These are phyloP conservation scores for Phtheirospermum japonicum DNA, from an alignment of 257 asterid genomes.

Conservation along the genomic window DNA sequence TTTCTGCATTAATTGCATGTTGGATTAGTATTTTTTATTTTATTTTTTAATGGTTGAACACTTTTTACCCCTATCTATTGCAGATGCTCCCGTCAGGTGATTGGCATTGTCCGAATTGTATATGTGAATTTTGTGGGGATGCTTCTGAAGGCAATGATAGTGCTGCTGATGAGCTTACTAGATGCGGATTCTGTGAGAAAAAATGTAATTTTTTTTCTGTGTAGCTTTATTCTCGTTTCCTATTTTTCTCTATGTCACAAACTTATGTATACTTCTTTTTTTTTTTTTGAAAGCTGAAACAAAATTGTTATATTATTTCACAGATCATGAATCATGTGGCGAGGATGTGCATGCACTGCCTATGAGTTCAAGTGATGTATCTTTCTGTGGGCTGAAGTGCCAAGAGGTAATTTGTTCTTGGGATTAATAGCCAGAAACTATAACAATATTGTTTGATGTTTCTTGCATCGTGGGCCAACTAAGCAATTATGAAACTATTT, in stretches of 20 bases:
- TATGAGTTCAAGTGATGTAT: constrained; percentile 41
- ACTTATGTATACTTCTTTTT: neutral
- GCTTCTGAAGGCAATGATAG: constrained; percentile 39
- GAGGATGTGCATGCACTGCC: constrained; percentile 40
- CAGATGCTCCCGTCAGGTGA: constrained; percentile 86
- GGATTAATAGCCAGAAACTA: constrained; percentile 19
- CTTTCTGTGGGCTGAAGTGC: constrained; percentile 76
- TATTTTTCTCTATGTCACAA: constrained; percentile 2
- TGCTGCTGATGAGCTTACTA: constrained; percentile 43
- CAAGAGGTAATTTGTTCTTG: constrained; percentile 65
- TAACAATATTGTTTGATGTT: constrained; percentile 1
- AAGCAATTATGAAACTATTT: constrained; percentile 12
- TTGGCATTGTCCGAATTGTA: constrained; percentile 94
- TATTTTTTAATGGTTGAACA: constrained; percentile 17
- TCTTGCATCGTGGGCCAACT: constrained; percentile 14
- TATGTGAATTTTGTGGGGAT: constrained; percentile 73
- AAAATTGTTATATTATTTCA: constrained; percentile 24
- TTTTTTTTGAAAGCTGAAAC: constrained; percentile 18
- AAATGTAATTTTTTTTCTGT: constrained; percentile 60
- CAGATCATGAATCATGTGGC: constrained; percentile 76
- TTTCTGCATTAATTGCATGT: constrained; percentile 16
- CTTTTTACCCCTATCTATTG: constrained; percentile 25
- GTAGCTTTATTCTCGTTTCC: constrained; percentile 1
- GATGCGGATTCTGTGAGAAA: constrained; percentile 73
- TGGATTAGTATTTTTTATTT: constrained; percentile 8